Evolutionary conservation across 2,329 filamentous ascomycete species (phyloP).

Genomic region (Cryphonectria radicalis): DNA sequence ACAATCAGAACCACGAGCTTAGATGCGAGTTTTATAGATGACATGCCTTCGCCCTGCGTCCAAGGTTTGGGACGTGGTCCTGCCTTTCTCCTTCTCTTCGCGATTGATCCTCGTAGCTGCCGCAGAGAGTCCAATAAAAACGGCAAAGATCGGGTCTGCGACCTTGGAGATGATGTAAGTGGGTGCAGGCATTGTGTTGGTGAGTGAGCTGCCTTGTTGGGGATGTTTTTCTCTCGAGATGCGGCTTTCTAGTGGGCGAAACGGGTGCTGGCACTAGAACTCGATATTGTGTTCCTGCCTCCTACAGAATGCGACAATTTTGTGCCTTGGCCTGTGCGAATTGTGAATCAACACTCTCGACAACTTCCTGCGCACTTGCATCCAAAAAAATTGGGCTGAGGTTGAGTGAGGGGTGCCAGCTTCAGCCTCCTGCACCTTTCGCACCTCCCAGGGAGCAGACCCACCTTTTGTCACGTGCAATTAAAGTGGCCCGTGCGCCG

Average conservation of each 20-base stretch:
- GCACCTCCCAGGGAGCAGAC: background rate
- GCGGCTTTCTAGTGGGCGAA: background rate
- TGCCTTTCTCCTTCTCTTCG: slow-evolving; percentile 63
- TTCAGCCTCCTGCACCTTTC: slow-evolving; percentile 1
- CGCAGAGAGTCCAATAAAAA: slow-evolving; percentile 60
- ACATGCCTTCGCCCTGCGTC: slow-evolving; percentile 51
- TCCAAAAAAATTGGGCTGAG: slow-evolving; percentile 11
- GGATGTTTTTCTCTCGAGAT: background rate
- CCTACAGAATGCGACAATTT: background rate
- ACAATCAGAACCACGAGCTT: background rate
- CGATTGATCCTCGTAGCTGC: slow-evolving; percentile 62
- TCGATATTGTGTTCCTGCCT: background rate
- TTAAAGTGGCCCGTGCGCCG: slow-evolving; percentile 1
- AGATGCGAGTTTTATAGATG: background rate
- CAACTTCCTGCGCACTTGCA: background rate
- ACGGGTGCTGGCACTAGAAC: background rate
- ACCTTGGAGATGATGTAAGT: slow-evolving; percentile 64
- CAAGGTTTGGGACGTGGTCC: slow-evolving; percentile 54
- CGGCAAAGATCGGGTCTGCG: slow-evolving; percentile 62
- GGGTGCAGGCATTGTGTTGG: slow-evolving; percentile 52
- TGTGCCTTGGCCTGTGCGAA: no score
- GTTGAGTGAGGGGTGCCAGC: slow-evolving; percentile 4
- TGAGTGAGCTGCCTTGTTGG: background rate
- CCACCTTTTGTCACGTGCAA: slow-evolving; percentile 11
- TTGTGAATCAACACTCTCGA: background rate